phyloP scores from a whole-genome alignment of 2,329 filamentous ascomycete genomes.

The Colletotrichum falcatum region DNA sequence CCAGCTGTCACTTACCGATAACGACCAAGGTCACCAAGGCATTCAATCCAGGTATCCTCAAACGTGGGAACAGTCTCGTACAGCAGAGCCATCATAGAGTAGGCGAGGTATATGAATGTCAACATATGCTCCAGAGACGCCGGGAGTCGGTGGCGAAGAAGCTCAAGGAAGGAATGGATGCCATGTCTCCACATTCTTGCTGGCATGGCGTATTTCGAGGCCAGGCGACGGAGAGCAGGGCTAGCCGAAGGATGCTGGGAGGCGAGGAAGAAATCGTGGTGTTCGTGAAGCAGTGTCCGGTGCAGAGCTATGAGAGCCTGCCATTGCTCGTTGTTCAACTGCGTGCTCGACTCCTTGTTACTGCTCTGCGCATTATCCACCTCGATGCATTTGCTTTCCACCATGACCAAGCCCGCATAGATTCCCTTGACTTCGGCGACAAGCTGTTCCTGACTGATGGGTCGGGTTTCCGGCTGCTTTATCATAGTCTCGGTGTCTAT shows the following conservation, averaged over 20 bases:
- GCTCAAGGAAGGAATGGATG: slow-evolving; percentile 86
- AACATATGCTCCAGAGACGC: slow-evolving; percentile 89
- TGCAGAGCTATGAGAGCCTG: slow-evolving; percentile 87
- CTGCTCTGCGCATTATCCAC: slow-evolving; percentile 74
- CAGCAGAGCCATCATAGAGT: slow-evolving; percentile 88
- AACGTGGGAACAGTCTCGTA: slow-evolving; percentile 80
- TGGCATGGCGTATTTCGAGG: slow-evolving; percentile 89
- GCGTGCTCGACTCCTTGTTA: slow-evolving; percentile 50
- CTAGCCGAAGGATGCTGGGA: slow-evolving; percentile 87
- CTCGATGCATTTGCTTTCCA: slow-evolving; percentile 88
- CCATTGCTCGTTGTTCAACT: slow-evolving; percentile 78
- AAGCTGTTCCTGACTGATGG: slow-evolving; percentile 82
- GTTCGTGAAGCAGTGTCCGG: slow-evolving; percentile 82
- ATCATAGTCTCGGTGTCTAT: neutral
- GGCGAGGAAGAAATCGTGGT: slow-evolving; percentile 88
- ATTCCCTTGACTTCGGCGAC: slow-evolving; percentile 86
- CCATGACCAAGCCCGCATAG: slow-evolving; percentile 85
- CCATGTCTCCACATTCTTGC: slow-evolving; percentile 95
- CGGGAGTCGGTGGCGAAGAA: slow-evolving; percentile 80
- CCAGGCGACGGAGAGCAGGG: slow-evolving; percentile 73
- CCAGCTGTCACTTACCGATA: slow-evolving; percentile 60
- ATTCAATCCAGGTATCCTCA: slow-evolving; percentile 70
- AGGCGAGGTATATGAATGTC: slow-evolving; percentile 88
- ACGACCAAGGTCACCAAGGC: slow-evolving; percentile 84
- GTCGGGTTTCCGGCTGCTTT: slow-evolving; percentile 71